Base-by-base conservation (phyloP, 768 basidiomycete genomes). In the Kwoniella pini region DNA sequence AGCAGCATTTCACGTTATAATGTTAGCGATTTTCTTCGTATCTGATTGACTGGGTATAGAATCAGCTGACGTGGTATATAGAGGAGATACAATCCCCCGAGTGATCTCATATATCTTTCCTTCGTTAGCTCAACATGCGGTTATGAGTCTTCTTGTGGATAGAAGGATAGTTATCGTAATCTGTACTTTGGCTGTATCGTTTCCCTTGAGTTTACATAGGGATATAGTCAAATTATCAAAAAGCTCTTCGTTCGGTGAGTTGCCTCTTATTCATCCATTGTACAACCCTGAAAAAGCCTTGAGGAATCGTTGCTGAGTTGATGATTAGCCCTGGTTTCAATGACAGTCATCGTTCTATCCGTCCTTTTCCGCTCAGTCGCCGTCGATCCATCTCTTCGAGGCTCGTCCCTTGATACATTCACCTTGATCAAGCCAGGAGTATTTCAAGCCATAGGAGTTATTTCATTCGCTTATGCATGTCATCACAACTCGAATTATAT, bases 1-100 rank as follows among this genome's bases (percentile, higher is more conserved):
- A 93, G 95, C 92, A 67, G 95, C 95, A 0, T 98, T 97, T 76
- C 91, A 92, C 27, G 95, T 98, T 70, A 97, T 98, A 68, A 91
- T 96, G 55, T 87, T 82, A 61, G 71, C 56, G 38, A 38, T 50
- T 33, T 15, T 7, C 28, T 24, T 6, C 4, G 0, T 15, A 19
- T 2, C 11, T n/a, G 21, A 39, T 71, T 53, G 51, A 31, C 12
- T 22, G 11, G 30, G 33, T 15, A 24, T n/a, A 24, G 5, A 52
- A 13, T 22, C 38, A 22, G 24, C 39, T 31, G 21, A 28, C 12
- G 5, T 49, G 10, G 19, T 28, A 40, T 12, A 39, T 24, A 57
- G 68, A 84, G 93, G 96, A 64, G 96, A 99, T 80, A 95, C 95
- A 9, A 88, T 98, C 71, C 93, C 96, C 0, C 90, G 92, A 72